phyloP scores from a whole-genome alignment of 371 early-diverging fungal species.

The Rhizopus delemar region DNA sequence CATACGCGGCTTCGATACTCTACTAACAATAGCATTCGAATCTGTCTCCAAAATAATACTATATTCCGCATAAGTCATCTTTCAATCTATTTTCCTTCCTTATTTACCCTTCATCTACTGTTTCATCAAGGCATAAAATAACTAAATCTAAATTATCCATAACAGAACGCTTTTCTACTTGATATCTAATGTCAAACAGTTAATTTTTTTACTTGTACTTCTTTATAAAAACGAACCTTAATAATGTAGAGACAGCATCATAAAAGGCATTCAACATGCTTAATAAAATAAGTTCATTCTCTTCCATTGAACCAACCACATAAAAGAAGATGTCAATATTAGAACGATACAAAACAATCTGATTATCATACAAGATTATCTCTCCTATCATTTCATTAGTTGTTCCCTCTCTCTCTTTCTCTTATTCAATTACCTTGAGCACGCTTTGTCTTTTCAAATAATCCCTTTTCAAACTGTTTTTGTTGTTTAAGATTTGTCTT shows the following conservation, averaged over 20 bases:
- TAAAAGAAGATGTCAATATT: constrained; percentile 88
- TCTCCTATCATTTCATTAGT: constrained; percentile 56
- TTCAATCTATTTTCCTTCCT: neutral
- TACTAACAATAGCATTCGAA: constrained; percentile 79
- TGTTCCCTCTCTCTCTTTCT: neutral
- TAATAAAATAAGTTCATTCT: constrained; percentile 90
- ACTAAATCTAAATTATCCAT: constrained; percentile 91
- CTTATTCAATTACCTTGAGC: constrained; percentile 50
- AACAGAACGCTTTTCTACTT: constrained; percentile 88
- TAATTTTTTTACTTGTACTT: neutral
- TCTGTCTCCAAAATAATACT: constrained; percentile 89
- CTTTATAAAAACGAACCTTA: constrained; percentile 60
- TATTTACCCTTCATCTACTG: constrained; percentile 90
- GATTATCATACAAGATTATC: constrained; percentile 88
- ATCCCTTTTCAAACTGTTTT: constrained; percentile 86
- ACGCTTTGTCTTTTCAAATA: constrained; percentile 87
- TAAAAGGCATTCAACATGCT: constrained; percentile 79
- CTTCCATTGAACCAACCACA: constrained; percentile 87
- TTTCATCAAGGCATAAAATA: constrained; percentile 91
- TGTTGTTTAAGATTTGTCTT: constrained; percentile 77
- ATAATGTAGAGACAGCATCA: constrained; percentile 81
- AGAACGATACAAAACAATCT: constrained; percentile 84
- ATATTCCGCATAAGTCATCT: constrained; percentile 4
- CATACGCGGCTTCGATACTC: constrained; percentile 88
- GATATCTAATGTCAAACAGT: constrained; percentile 57